phyloP scores from a whole-genome alignment of 1,139 yeast genomes.

The Kodamaea alishanica region DNA sequence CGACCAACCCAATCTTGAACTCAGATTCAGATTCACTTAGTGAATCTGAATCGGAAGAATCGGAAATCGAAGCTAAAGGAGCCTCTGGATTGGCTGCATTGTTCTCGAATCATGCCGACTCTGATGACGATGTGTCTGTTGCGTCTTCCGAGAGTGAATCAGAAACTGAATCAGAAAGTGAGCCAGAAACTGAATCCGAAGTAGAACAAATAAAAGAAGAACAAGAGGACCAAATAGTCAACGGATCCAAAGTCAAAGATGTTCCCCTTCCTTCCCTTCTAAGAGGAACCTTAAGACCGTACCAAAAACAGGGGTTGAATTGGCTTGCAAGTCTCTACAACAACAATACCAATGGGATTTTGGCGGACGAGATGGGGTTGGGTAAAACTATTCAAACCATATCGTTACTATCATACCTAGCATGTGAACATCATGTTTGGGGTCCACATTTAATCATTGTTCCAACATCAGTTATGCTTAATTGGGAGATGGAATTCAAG shows the following conservation, averaged over 20 bases:
- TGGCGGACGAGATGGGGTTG: conserved; percentile 98
- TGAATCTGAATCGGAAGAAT: not conserved
- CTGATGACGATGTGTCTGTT: conserved; percentile 3
- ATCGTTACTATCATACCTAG: conserved; percentile 77
- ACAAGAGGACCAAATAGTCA: conserved; percentile 19
- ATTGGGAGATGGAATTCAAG: conserved; percentile 99
- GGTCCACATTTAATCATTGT: conserved; percentile 97
- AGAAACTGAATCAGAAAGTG: conserved; percentile 13
- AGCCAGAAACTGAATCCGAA: conserved; percentile 27
- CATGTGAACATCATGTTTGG: conserved; percentile 93
- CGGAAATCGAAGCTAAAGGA: conserved; percentile 1
- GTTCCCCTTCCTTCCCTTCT: conserved; percentile 66
- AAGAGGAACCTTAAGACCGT: conserved; percentile 81
- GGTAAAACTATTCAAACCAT: conserved; percentile 98
- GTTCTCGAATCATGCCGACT: conserved; percentile 13
- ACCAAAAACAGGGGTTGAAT: conserved; percentile 93
- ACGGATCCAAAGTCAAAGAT: conserved; percentile 56
- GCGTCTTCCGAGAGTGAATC: conserved; percentile 16
- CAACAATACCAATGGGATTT: conserved; percentile 89
- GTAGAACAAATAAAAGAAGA: conserved; percentile 5
- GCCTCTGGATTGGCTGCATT: conserved; percentile 21
- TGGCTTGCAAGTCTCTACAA: conserved; percentile 95
- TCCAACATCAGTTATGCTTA: conserved; percentile 97
- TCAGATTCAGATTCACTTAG: conserved; percentile 19
- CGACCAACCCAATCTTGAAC: conserved; percentile 18